Evolutionary conservation across 2,329 filamentous ascomycete species (phyloP), one percentile per base, ranked within the genome.

Genomic region (Lomentospora prolificans): DNA sequence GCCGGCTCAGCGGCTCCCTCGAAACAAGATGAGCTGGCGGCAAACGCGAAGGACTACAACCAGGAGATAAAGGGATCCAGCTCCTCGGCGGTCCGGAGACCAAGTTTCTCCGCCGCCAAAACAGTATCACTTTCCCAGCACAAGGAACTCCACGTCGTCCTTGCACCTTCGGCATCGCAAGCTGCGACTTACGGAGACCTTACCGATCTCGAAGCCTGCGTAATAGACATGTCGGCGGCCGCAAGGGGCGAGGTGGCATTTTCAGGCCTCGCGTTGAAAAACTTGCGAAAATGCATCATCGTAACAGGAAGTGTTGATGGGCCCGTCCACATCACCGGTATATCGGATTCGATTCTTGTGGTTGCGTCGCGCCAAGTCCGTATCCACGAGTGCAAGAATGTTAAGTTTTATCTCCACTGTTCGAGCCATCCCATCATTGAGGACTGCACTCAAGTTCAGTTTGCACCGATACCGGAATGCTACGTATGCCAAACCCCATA

Each of bases 371-470:
- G 87, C n/a, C 94, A 99, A 69, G 90, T 96, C 64, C 82, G 94
- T 22, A 92, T 99, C 74, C 94, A 99, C 67, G 87, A 92, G 61
- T 95, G 89, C 65, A 76, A 74, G 48, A 80, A 90, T 58, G 87
- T 95, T 33, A 83, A 89, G 61, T 78, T 99, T 9, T 97, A 97
- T 67, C 75, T 99, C 57, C 80, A 86, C 61, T 91, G 88, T 65
- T 75, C 77, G 1, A 94, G 89, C 63, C 84, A 90, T 59, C 94
- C 94, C 0, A 96, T 99, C 62, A 95, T 99, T 60, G 94, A 99
- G 69, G 86, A 94, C 61, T 97, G 92, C 67, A 78, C 72, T 24
- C 78, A 76, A 12, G 81, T 99, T 66, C 79, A 85, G 9, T 96
- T 99, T 69, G 86, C 89, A 17, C 84, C 85, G 10, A 73, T 95